phyloP scores from a whole-genome alignment of 768 basidiomycete species.

The Pseudohyphozyma bogoriensis region DNA sequence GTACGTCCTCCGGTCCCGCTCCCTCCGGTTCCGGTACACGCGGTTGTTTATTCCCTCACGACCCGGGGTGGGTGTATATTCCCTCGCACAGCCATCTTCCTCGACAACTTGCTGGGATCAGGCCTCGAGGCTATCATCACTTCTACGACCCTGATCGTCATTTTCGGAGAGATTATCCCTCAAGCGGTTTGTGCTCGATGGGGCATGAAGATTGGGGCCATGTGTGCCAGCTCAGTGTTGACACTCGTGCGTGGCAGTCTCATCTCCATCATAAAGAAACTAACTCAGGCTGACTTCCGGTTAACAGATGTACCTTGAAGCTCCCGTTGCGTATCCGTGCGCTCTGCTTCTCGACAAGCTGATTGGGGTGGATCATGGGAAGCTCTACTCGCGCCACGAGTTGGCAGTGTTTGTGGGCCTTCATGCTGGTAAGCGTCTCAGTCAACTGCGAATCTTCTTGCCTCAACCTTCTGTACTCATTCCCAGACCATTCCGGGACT shows the following conservation, averaged over 20 bases:
- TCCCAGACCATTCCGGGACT: conserved; percentile 29
- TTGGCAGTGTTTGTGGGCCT: conserved; percentile 42
- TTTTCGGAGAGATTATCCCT: conserved; percentile 44
- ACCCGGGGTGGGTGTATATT: not conserved
- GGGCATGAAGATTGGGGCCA: conserved; percentile 68
- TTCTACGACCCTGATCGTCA: conserved; percentile 35
- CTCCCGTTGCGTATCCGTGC: conserved; percentile 62
- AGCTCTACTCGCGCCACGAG: conserved; percentile 37
- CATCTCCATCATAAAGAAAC: not conserved
- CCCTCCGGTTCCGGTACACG: conserved; percentile 28
- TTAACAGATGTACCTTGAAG: conserved; percentile 28
- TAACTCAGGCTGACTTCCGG: not conserved
- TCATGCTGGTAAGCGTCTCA: conserved; percentile 34
- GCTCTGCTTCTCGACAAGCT: conserved; percentile 65
- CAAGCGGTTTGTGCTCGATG: conserved; percentile 61
- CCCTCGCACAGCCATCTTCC: conserved; percentile 37
- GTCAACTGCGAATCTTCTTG: not conserved
- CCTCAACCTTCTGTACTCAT: not conserved
- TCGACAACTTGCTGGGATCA: conserved; percentile 42
- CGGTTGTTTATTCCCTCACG: not conserved
- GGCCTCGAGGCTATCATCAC: conserved; percentile 42
- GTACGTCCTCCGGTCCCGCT: conserved; percentile 3
- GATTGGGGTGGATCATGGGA: conserved; percentile 60
- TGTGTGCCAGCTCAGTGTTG: conserved; percentile 64
- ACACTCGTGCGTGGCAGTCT: conserved; percentile 52